Percentiles rank a stretch among this genome's conserved stretches.
These are phyloP conservation scores for Eimeria tenella DNA, from an alignment of 169 alveolate genomes.

Conservation along the genomic window DNA sequence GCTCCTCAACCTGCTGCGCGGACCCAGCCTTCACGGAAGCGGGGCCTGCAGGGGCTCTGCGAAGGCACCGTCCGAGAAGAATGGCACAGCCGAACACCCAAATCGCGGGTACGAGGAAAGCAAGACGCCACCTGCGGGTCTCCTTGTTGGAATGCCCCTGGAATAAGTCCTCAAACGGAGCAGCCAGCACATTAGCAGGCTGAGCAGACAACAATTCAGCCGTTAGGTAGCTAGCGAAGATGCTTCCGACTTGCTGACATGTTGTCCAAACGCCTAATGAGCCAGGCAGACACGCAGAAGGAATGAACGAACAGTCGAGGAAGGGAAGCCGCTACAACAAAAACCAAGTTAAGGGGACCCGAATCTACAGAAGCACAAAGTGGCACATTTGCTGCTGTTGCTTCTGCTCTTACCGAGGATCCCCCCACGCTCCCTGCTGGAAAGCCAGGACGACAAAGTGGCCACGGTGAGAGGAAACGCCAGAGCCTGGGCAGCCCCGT, in stretches of 20 bases:
- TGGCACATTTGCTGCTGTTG: not conserved
- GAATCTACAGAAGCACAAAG: not conserved
- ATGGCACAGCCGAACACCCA: constrained; percentile 76
- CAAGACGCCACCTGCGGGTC: constrained; percentile 30
- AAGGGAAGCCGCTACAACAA: not conserved
- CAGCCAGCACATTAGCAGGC: constrained; percentile 59
- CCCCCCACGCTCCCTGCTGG: constrained; percentile 57
- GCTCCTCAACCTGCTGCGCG: constrained; percentile 1
- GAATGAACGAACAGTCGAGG: not conserved
- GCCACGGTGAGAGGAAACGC: constrained; percentile 67
- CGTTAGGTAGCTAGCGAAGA: constrained; percentile 70
- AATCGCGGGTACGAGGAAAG: constrained; percentile 72
- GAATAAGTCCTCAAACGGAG: constrained; percentile 7
- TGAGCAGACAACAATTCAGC: constrained; percentile 69
- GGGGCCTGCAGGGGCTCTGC: not conserved
- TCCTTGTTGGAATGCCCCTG: not conserved
- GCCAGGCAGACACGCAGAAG: not conserved
- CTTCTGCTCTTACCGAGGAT: constrained; percentile 74
- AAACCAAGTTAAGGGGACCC: not conserved
- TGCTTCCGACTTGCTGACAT: constrained; percentile 83
- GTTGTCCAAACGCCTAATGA: constrained; percentile 83
- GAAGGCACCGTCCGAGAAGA: constrained; percentile 48
- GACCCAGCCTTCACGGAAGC: not conserved
- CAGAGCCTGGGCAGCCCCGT: constrained; percentile 82
- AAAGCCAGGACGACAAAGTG: constrained; percentile 57